These are phyloP conservation scores for Omphalea diandra DNA, from an alignment of 441 rosid genomes.

Conservation along the genomic window DNA sequence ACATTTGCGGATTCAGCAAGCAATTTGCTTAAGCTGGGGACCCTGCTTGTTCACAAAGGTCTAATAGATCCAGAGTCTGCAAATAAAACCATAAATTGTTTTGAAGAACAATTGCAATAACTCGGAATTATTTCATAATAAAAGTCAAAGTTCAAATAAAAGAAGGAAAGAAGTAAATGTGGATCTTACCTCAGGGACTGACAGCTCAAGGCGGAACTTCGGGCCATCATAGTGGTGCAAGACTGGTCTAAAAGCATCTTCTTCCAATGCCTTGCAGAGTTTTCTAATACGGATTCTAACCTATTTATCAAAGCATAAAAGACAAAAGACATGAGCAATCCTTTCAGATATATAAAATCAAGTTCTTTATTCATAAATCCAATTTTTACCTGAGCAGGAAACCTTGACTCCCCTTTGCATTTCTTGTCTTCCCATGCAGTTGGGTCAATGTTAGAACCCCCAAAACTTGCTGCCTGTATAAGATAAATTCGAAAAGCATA, in stretches of 20 bases:
- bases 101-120: neutral
- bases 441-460: conserved; percentile 96
- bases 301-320: conserved; percentile 36
- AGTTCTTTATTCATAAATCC: neutral
- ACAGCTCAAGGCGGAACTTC: conserved; percentile 93
- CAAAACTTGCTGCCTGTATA: conserved; percentile 84
- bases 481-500: conserved; percentile 9
- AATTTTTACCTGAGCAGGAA: conserved; percentile 87
- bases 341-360: neutral
- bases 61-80: conserved; percentile 89
- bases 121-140: neutral
- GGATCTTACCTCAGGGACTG: conserved; percentile 85
- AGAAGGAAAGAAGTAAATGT: neutral
- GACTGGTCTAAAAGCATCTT: conserved; percentile 95
- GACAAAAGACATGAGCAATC: neutral
- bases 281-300: conserved; percentile 81
- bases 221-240: conserved; percentile 98
- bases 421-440: conserved; percentile 99
- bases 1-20: conserved; percentile 21
- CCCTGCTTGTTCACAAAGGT: conserved; percentile 93
- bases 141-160: neutral
- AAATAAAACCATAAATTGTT: conserved; percentile 23
- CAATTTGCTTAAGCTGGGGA: conserved; percentile 44
- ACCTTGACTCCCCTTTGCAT: conserved; percentile 98
- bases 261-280: conserved; percentile 93